phyloP scores from a whole-genome alignment of 2,329 filamentous ascomycete genomes.

The Pseudocercospora crystallina region DNA sequence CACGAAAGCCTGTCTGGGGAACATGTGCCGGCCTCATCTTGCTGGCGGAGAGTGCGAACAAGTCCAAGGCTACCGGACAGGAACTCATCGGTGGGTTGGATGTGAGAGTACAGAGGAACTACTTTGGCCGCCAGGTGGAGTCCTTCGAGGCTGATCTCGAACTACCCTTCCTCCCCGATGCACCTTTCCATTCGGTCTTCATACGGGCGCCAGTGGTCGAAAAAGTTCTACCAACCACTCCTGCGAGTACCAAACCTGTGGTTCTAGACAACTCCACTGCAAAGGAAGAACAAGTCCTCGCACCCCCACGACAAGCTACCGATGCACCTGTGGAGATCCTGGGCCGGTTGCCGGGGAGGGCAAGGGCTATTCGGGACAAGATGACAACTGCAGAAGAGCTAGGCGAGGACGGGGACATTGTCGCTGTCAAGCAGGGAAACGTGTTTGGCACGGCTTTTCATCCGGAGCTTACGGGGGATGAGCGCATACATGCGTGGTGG shows the following conservation, averaged over 20 bases:
- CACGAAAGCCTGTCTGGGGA: constrained; percentile 85
- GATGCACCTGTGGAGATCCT: constrained; percentile 58
- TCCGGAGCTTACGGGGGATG: constrained; percentile 85
- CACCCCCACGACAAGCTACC: constrained; percentile 53
- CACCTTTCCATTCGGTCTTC: constrained; percentile 80
- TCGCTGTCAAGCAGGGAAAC: constrained; percentile 87
- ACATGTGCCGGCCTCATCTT: constrained; percentile 94
- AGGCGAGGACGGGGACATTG: constrained; percentile 67
- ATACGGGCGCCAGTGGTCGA: constrained; percentile 94
- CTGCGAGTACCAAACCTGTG: constrained; percentile 6
- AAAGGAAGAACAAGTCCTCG: constrained; percentile 52
- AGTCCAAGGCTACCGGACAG: constrained; percentile 86
- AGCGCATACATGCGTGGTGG: constrained; percentile 94
- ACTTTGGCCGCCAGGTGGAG: constrained; percentile 91
- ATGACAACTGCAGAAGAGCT: constrained; percentile 47
- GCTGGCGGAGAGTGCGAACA: constrained; percentile 81
- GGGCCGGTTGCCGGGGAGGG: constrained; percentile 55
- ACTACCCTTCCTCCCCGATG: constrained; percentile 60
- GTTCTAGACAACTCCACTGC: constrained; percentile 9
- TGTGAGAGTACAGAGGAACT: constrained; percentile 88
- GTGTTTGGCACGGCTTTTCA: constrained; percentile 95
- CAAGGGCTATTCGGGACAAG: constrained; percentile 49
- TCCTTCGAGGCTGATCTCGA: constrained; percentile 78
- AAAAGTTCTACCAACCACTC: constrained; percentile 58
- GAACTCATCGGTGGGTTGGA: constrained; percentile 89